Evolutionary conservation across 176 grass and related monocot species (phyloP), one percentile per base, ranked within the genome.

Genomic region (Aegilops umbellulata): DNA sequence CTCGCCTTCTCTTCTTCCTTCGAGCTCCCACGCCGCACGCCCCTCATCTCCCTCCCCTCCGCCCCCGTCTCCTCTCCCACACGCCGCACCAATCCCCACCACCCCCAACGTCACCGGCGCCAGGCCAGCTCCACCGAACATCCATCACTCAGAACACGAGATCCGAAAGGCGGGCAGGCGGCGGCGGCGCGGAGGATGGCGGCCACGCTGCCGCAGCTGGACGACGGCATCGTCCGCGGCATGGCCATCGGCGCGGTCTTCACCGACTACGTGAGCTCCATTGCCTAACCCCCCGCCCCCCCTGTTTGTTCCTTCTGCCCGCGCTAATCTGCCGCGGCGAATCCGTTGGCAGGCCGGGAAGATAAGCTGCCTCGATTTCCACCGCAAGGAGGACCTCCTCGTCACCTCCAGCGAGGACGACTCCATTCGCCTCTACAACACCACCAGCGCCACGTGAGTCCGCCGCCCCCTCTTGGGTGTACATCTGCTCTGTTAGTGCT

Each of bases 321-420:
- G 13, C 30, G 49, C 47, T 80, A 22, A 77, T 75, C 60, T 31
- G 61, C 13, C 6, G 23, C 19, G 63, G 12, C 44, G 61, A 61
- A 62, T 82, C 51, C 27, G 27, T 9, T 41, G 35, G 80, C 82
- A 98, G 94, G 77, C 31, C 27, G 97, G 97, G 63, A 98, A 94
- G 81, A 96, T 98, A 84, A 98, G 70, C 89, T 98, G 88, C 87
- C 84, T 95, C 36, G 97, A 98, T 63, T 98, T 99, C 87, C 97
- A 99, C 84, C 88, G 97, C 65, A 93, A 88, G 77, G 97, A 99
- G 61, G 97, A 99, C 57, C 90, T 99, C 12, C 90, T 99, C 29
- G 75, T 94, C 73, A 99, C 92, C 62, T 89, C 97, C 22, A 91
- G 97, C 74, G 94, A 94, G 57, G 97, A 99, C 86, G 94, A 99